Percentiles rank a stretch among this genome's conserved stretches.
Conservation (phyloP, 1,284 basidiomycete genomes). For the Coniferiporia sulphurascens region DNA sequence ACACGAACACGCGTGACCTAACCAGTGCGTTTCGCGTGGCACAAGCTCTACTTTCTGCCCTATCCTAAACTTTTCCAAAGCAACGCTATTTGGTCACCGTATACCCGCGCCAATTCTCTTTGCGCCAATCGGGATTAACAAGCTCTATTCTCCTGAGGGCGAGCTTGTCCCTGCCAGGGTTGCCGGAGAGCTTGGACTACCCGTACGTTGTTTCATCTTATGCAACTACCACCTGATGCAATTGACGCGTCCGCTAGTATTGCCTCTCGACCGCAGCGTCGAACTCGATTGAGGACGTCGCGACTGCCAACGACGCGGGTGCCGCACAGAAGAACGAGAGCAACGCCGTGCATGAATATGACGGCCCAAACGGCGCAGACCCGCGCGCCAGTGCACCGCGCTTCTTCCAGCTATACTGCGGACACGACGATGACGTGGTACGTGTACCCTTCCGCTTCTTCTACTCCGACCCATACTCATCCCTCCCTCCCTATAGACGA, state of each 20-base stretch:
- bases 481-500: constrained; percentile 28
- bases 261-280: constrained; percentile 53
- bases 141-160: constrained; percentile 46
- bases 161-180: constrained; percentile 52
- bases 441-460: constrained; percentile 2
- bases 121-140: constrained; percentile 57
- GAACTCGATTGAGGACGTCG: constrained; percentile 50
- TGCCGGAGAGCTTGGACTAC: constrained; percentile 50
- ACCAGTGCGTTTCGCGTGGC: constrained; percentile 28
- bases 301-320: constrained; percentile 41
- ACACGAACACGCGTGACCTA: constrained; percentile 51
- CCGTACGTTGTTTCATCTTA: constrained; percentile 28
- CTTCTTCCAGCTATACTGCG: constrained; percentile 61
- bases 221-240: neutral
- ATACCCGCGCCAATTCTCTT: constrained; percentile 52
- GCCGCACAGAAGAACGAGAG: constrained; percentile 35
- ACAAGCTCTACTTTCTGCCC: neutral
- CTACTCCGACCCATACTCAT: neutral
- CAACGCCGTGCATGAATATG: constrained; percentile 33
- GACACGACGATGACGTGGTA: constrained; percentile 49
- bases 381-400: constrained; percentile 36
- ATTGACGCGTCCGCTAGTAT: constrained; percentile 31
- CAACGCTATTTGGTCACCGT: constrained; percentile 48
- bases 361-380: constrained; percentile 32
- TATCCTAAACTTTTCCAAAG: constrained; percentile 21